Base-by-base conservation (phyloP, 1,284 basidiomycete species). In the Apiotrichum sp. region DNA sequence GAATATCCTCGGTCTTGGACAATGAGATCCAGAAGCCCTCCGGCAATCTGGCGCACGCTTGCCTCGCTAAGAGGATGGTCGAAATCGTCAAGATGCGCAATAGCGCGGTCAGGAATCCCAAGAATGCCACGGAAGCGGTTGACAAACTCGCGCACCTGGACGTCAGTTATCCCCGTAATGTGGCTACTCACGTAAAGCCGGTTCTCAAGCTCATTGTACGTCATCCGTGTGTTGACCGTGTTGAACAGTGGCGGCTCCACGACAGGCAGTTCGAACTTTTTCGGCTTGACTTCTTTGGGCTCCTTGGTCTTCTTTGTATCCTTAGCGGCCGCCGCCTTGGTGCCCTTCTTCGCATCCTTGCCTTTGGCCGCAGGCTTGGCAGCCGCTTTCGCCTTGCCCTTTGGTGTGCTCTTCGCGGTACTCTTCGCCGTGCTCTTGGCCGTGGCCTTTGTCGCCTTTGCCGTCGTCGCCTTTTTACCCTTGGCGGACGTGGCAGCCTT, bases 21-120 rank as follows among this genome's bases (percentile, higher is more conserved):
- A 56, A 74, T 65, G 33, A 66, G 42, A 33, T 69, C 68, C 16
- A 74, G 55, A 62, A 74, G 56, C 1, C 66, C 65, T 13, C 69
- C 68, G 7, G 65, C 67, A 13, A 72, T 58, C 22, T 65, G 33
- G 32, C 70, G 56, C 4, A 72, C 70, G 22, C 60, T 68, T 3
- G 69, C 63, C 53, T 74, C 72, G 31, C 63, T 66, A 4, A 72
- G 51, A 3, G 71, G 65, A 34, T 70, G 60, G 58, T 74, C 72
- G 55, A 74, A 72, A 57, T 74, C 71, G 56, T 74, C 72, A 47
- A 74, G 50, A 1, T 64, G 55, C n/a, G 56, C 51, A 7, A 74
- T 58, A 6, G 62, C 58, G 48, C 72, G 58, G 38, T 72, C 72
- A 1, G 69, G 67, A 6, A 74, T 47, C 9, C 55, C 55, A n/a